Evolutionary conservation across 2,329 filamentous ascomycete genomes (phyloP), one percentile per base, ranked within the genome.

Genomic region (Coleophoma crateriformis): DNA sequence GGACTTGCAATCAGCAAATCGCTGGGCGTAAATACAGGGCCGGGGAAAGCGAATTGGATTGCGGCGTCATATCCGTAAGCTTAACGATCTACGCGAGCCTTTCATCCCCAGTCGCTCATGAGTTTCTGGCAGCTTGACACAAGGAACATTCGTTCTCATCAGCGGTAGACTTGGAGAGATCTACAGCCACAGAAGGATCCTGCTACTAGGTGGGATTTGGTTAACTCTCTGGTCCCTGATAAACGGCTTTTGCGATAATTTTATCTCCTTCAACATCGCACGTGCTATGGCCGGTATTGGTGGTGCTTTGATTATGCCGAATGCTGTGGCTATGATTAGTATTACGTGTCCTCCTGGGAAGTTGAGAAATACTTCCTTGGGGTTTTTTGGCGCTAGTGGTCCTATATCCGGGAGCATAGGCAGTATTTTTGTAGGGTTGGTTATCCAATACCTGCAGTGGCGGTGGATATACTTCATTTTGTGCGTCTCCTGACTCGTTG

Each of bases 81-180:
- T 12, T n/a, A 12, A 12, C n/a, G 34, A 37, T 37, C n/a, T 2
- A 37, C 34, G 34, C n/a, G 19, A 19, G 2, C 2, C 34, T 37
- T 37, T 12, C n/a, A 37, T 37, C n/a, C 34, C n/a, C n/a, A 37
- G 11, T n/a, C 11, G 19, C 12, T 14, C 11, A 33, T 45, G 13
- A 14, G n/a, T 12, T 37, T n/a, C 11, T 37, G 12, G n/a, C n/a
- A 75, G 72, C 2, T 61, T 77, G 1, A 76, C 74, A 0, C 73
- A 76, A 55, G 70, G 75, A 3, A 68, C 74, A 2, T 77, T 78
- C 50, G 73, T 79, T 4, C 62, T 79, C 0, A 64, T 76, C 3
- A 70, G 68, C 11, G 76, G 76, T 7, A 70, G 76, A 1, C 63
- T 78, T 1, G 76, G 75, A 0, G 70, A 71, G 19, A 65, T 79